Base-by-base conservation (phyloP, 208 protist genomes). In the Eutreptiella sp. region DNA sequence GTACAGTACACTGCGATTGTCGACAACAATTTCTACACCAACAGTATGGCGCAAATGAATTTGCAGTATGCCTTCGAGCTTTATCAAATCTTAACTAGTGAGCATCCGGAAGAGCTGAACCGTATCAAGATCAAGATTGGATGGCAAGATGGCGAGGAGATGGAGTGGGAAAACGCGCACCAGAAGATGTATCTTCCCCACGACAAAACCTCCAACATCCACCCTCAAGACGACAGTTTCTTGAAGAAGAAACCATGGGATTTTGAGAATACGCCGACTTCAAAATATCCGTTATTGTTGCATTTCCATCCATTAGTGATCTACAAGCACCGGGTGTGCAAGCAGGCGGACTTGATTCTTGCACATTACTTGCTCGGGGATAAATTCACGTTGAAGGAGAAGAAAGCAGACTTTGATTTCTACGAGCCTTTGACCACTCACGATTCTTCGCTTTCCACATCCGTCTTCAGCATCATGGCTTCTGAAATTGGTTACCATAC, bases 1-100 rank as follows among this genome's bases (percentile, higher is more conserved):
- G n/a, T n/a, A n/a, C n/a, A n/a, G 46, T 90, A 89, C 74, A 87
- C 73, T 50, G 80, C 77, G 35, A 53, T 88, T 4, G 73, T 78
- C 19, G 75, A 90, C 74, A 82, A 92, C 75, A 87, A 89, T 70
- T 83, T 88, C 55, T 92, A 89, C 67, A 92, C 87, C 36, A 92
- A 92, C 63, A 28, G 89, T 24, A 84, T 92, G 79, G 87, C 81
- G 14, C 75, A 86, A 68, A 63, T 81, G 41, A 82, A 89, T 50
- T 57, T 92, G 75, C n/a, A 80, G 48, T 92, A 81, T 77, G 80
- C 79, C 2, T 70, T 87, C 26, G 63, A 85, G 66, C 26, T 89
- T 28, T 80, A 76, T 5, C 52, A 47, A 4, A 66, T 63, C 47
- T 63, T 85, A 7, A 62, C 79, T 7, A 67, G 86, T 47, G 72